Evolutionary conservation across 1,284 basidiomycete species (phyloP).

Genomic region (Sporisorium reilianum): DNA sequence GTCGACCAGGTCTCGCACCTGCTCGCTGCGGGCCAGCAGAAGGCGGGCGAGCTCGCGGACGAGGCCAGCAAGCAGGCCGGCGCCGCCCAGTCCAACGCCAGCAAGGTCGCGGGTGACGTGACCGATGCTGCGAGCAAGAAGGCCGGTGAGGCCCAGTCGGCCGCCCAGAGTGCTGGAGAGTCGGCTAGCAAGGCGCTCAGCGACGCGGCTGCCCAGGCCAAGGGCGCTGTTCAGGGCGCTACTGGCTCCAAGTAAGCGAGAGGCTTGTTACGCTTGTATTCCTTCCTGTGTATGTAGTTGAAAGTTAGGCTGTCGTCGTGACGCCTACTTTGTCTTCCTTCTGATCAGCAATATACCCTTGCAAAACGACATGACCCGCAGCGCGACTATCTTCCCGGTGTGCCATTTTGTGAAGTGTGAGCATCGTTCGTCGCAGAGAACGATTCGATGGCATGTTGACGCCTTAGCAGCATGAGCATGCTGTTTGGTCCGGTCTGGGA

Average conservation of each 20-base stretch:
- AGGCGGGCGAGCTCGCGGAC: constrained; percentile 48
- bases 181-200: constrained; percentile 45
- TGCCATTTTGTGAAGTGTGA: too few relatives aligned
- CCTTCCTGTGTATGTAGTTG: constrained; percentile 11
- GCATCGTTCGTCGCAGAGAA: too few relatives aligned
- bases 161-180: constrained; percentile 29
- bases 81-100: constrained; percentile 18
- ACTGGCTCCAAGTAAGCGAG: constrained; percentile 39
- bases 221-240: constrained; percentile 39
- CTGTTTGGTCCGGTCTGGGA: neutral
- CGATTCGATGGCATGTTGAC: too few relatives aligned
- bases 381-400: too few relatives aligned
- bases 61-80: constrained; percentile 43
- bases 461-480: too few relatives aligned
- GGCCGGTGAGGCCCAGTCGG: constrained; percentile 32
- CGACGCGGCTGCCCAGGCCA: constrained; percentile 49
- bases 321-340: neutral
- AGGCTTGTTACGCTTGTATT: neutral
- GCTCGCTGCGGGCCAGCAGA: constrained; percentile 43
- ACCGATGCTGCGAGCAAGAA: constrained; percentile 29
- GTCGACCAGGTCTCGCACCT: constrained; percentile 46
- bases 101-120: constrained; percentile 25
- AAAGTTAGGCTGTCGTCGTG: neutral
- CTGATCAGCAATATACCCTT: constrained; percentile 42
- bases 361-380: neutral